Evolutionary conservation across 345 rosid genomes (phyloP).

Genomic region (Corymbia maculata): DNA sequence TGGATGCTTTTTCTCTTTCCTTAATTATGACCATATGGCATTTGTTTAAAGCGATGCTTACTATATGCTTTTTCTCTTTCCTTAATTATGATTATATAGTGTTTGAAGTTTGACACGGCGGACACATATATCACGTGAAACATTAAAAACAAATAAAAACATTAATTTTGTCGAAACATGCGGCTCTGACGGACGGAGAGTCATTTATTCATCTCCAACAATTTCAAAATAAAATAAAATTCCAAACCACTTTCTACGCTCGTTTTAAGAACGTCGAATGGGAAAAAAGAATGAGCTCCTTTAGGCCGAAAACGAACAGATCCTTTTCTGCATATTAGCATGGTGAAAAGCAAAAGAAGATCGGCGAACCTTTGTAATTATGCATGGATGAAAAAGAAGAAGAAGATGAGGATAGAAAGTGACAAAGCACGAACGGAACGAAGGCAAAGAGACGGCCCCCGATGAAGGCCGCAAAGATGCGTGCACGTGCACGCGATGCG

Average conservation of each 20-base stretch:
- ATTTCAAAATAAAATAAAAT: too few relatives aligned
- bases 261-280: neutral
- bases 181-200: neutral
- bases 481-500: neutral
- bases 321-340: neutral
- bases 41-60: neutral
- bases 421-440: neutral
- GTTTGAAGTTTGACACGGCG: neutral
- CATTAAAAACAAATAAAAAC: neutral
- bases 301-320: neutral
- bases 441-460: neutral
- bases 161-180: too few relatives aligned
- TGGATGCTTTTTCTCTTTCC: too few relatives aligned
- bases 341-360: neutral
- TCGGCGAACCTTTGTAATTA: neutral
- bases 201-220: neutral
- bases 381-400: neutral
- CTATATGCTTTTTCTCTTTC: too few relatives aligned
- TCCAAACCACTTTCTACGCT: neutral
- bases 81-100: too few relatives aligned
- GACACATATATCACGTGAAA: too few relatives aligned
- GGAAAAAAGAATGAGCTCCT: neutral
- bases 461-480: neutral
- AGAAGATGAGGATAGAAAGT: neutral
- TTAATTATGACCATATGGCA: neutral